These are phyloP conservation scores for Ophiostoma pallidulum DNA, from an alignment of 2,329 filamentous ascomycete species.

Conservation along the genomic window DNA sequence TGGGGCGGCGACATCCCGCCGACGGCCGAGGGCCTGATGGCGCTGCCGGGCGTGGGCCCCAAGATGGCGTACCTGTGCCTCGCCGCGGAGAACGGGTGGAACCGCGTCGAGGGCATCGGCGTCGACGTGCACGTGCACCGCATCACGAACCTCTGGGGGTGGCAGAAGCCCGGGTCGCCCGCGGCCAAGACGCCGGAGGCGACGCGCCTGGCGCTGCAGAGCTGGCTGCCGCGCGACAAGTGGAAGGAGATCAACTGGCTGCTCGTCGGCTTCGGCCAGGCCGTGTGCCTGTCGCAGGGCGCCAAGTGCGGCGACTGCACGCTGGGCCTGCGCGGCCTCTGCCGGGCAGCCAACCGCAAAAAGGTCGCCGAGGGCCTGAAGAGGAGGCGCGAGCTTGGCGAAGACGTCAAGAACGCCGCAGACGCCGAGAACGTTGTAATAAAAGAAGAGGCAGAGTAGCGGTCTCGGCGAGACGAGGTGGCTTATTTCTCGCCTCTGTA, in stretches of 20 bases:
- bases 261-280: conserved; percentile 82
- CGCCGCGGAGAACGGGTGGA: conserved; percentile 55
- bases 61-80: conserved; percentile 93
- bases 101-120: conserved; percentile 64
- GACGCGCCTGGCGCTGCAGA: conserved; percentile 64
- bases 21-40: conserved; percentile 63
- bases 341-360: conserved; percentile 58
- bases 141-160: conserved; percentile 90
- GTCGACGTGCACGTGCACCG: conserved; percentile 94
- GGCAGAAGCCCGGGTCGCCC: conserved; percentile 43
- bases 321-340: conserved; percentile 65
- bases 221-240: conserved; percentile 72
- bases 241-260: conserved; percentile 92
- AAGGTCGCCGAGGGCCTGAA: conserved; percentile 51
- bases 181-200: conserved; percentile 68
- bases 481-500: no score
- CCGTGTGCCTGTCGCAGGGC: conserved; percentile 71
- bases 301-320: conserved; percentile 79
- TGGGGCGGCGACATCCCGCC: conserved; percentile 70
- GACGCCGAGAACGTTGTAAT: conserved; percentile 21
- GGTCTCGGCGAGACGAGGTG: no score
- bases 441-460: conserved; percentile 15
- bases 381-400: conserved; percentile 30
- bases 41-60: conserved; percentile 77
- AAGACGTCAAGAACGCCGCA: conserved; percentile 20